A percentile compares a stretch with the other conserved stretches of the same genome.
These are phyloP conservation scores for Aspergillus sergii DNA, from an alignment of 2,329 filamentous ascomycete species.

Conservation along the genomic window DNA sequence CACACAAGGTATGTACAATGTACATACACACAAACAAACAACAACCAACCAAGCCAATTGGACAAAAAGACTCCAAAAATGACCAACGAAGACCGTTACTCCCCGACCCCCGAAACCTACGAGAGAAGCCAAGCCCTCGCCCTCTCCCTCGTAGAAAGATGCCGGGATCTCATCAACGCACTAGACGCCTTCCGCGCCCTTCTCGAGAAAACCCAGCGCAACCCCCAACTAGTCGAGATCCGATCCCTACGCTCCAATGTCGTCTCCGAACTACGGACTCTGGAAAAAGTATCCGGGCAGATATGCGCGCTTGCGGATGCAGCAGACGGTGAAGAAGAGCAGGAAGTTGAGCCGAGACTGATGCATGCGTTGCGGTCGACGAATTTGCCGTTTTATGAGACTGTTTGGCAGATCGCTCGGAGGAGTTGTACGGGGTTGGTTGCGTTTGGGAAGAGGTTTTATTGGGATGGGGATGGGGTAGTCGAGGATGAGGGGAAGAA, in stretches of 20 bases:
- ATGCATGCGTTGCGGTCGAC: conserved; percentile 65
- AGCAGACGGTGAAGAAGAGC: conserved; percentile 12
- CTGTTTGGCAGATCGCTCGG: conserved; percentile 66
- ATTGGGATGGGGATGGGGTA: conserved; percentile 41
- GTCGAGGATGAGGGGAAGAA: conserved; percentile 23
- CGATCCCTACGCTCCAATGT: conserved; percentile 53
- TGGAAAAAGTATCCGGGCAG: conserved; percentile 46
- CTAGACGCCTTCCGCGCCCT: conserved; percentile 48
- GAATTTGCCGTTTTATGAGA: conserved; percentile 67
- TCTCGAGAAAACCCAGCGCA: conserved; percentile 43
- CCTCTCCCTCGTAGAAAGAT: conserved; percentile 39
- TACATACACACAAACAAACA: no score
- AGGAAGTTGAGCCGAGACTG: conserved; percentile 34
- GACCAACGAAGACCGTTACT: neutral
- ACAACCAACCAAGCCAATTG: no score
- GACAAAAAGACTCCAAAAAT: neutral
- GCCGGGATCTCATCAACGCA: conserved; percentile 47
- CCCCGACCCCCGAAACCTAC: neutral
- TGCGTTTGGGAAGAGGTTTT: conserved; percentile 60
- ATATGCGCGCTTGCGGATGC: conserved; percentile 22
- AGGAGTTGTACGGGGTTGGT: conserved; percentile 55
- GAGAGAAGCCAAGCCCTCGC: conserved; percentile 28
- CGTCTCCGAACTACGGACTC: conserved; percentile 50
- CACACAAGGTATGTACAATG: neutral
- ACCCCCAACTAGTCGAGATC: conserved; percentile 53